A percentile compares a stretch with the other conserved stretches of the same genome.
Evolutionary conservation across 306 rosid genomes (phyloP).

Genomic region (Dalbergia cultrata): DNA sequence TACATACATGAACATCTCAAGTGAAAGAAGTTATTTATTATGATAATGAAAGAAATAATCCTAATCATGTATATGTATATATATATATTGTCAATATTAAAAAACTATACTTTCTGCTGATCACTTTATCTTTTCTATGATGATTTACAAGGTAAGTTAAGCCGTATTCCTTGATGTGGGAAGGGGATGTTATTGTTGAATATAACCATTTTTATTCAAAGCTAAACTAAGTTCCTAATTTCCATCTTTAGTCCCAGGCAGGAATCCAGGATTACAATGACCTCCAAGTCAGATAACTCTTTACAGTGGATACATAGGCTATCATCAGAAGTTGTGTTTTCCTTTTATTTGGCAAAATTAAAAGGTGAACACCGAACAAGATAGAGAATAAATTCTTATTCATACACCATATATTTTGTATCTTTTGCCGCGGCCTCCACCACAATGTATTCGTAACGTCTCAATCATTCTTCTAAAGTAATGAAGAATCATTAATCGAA

Average conservation of each 20-base stretch:
- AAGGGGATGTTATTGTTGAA: neutral
- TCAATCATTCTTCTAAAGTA: neutral
- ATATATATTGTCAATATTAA: too few species aligned
- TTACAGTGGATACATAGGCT: neutral
- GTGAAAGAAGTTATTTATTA: too few species aligned
- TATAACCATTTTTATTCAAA: too few species aligned
- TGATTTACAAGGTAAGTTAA: too few species aligned
- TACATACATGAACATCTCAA: too few species aligned
- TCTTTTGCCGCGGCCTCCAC: neutral
- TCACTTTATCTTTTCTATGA: too few species aligned
- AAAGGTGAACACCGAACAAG: neutral
- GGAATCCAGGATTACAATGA: neutral
- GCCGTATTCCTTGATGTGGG: too few species aligned
- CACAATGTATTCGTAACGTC: neutral
- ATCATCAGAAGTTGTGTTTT: neutral
- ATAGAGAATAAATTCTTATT: too few species aligned
- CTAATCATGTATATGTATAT: too few species aligned
- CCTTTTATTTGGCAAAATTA: neutral
- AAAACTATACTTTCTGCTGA: too few species aligned
- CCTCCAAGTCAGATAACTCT: neutral
- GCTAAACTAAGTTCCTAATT: neutral
- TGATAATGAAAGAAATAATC: too few species aligned
- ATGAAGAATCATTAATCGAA: neutral
- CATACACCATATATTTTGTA: too few species aligned
- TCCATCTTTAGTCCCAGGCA: neutral